Evolutionary conservation across 2,329 filamentous ascomycete genomes (phyloP).

Genomic region (Diaporthe sp.): DNA sequence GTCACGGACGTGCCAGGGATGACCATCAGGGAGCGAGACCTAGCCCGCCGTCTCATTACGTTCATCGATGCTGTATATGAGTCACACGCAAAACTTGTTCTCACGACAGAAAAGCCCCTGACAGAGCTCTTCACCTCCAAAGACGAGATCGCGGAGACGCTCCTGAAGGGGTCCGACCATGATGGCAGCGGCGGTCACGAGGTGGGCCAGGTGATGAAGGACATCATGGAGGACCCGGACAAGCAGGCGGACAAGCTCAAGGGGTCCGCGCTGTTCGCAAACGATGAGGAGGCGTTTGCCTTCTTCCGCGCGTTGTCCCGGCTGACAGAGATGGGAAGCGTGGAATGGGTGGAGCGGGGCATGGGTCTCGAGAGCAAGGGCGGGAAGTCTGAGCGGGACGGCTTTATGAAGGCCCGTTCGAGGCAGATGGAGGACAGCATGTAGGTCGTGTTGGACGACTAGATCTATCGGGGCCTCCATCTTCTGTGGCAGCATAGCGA

Average conservation of each 20-base stretch:
- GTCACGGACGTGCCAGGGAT: slow-evolving; percentile 93
- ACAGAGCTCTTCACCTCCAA: slow-evolving; percentile 87
- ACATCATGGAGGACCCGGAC: slow-evolving; percentile 89
- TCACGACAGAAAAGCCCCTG: slow-evolving; percentile 90
- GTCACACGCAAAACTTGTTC: slow-evolving; percentile 89
- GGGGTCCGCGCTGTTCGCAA: slow-evolving; percentile 87
- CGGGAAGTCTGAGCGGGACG: slow-evolving; percentile 75
- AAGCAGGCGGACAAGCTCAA: slow-evolving; percentile 89
- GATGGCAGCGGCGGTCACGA: slow-evolving; percentile 61
- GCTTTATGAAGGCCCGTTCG: slow-evolving; percentile 76
- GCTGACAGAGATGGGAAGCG: slow-evolving; percentile 92
- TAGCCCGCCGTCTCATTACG: slow-evolving; percentile 94
- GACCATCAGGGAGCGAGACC: slow-evolving; percentile 87
- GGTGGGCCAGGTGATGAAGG: slow-evolving; percentile 79
- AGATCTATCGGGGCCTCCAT: background rate
- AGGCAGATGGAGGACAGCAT: slow-evolving; percentile 78
- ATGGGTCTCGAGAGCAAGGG: slow-evolving; percentile 76
- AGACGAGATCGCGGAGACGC: slow-evolving; percentile 74
- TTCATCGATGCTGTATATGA: slow-evolving; percentile 99
- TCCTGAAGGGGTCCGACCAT: slow-evolving; percentile 62
- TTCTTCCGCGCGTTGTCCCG: slow-evolving; percentile 91
- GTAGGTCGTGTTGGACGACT: slow-evolving; percentile 53
- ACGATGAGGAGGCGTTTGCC: slow-evolving; percentile 96
- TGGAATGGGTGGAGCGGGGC: slow-evolving; percentile 92
- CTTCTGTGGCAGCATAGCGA: slow-evolving; percentile 37